Percentiles rank a stretch among this genome's conserved stretches.
phyloP scores from a whole-genome alignment of 805 yeast genomes.

The Pichia eremophila region DNA sequence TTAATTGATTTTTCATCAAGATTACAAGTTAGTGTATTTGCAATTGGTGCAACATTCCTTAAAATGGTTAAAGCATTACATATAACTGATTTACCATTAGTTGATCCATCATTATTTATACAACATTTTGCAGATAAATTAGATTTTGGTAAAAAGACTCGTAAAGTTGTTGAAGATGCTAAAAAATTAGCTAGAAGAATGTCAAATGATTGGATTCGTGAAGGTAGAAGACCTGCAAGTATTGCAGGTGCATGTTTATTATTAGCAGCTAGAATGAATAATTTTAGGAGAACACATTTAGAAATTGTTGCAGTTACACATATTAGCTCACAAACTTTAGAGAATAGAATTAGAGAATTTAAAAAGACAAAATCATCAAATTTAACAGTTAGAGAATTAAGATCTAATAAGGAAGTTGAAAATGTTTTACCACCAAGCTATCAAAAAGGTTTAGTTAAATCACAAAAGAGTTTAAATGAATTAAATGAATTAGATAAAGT shows the following conservation, averaged over 20 bases:
- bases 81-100: slow-evolving; percentile 69
- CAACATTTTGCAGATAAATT: slow-evolving; percentile 88
- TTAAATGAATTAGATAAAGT: slow-evolving; percentile 26
- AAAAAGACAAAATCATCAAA: slow-evolving; percentile 65
- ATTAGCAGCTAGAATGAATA: slow-evolving; percentile 94
- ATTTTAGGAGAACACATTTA: slow-evolving; percentile 80
- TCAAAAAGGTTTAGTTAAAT: slow-evolving; percentile 47
- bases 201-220: slow-evolving; percentile 93
- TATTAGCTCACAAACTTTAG: slow-evolving; percentile 90
- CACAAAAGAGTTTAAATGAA: slow-evolving; percentile 24
- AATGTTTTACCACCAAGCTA: slow-evolving; percentile 79
- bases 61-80: slow-evolving; percentile 84
- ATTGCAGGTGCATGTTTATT: slow-evolving; percentile 94
- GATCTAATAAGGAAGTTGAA: slow-evolving; percentile 35
- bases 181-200: slow-evolving; percentile 77
- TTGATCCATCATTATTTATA: slow-evolving; percentile 89
- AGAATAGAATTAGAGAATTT: slow-evolving; percentile 83
- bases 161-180: slow-evolving; percentile 81
- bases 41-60: slow-evolving; percentile 91
- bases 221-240: slow-evolving; percentile 97
- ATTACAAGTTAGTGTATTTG: slow-evolving; percentile 82
- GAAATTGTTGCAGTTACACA: slow-evolving; percentile 94
- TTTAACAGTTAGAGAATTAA: slow-evolving; percentile 64
- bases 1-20: slow-evolving; percentile 88
- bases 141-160: slow-evolving; percentile 64